phyloP scores from a whole-genome alignment of 2,329 filamentous ascomycete species.

The Fusarium coicis region DNA sequence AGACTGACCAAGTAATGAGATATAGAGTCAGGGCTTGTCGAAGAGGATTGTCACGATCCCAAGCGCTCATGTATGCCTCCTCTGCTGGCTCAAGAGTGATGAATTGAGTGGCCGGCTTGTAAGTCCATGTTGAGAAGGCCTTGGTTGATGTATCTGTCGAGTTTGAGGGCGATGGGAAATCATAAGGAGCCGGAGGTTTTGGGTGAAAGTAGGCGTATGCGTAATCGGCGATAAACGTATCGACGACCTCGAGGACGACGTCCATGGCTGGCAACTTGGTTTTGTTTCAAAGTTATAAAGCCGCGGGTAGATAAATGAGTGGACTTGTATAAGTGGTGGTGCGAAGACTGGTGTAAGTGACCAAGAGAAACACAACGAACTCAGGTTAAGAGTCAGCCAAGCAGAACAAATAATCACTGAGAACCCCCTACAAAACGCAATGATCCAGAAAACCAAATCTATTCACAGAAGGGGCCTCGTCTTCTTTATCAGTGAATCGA shows the following conservation, averaged over 20 bases:
- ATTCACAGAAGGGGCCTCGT: neutral
- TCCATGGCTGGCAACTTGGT: conserved; percentile 73
- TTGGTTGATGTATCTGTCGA: conserved; percentile 61
- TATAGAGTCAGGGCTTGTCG: conserved; percentile 82
- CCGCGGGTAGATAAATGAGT: neutral
- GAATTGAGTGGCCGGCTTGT: conserved; percentile 77
- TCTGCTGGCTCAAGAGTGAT: conserved; percentile 76
- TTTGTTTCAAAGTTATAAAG: neutral
- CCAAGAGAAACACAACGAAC: neutral
- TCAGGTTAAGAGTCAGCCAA: neutral
- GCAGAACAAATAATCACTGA: neutral
- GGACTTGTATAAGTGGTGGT: neutral
- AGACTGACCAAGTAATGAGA: conserved; percentile 82
- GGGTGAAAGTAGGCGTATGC: conserved; percentile 80
- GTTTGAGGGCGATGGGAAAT: conserved; percentile 62
- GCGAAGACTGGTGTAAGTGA: conserved; percentile 20
- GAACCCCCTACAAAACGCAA: neutral
- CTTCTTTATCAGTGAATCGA: conserved; percentile 33
- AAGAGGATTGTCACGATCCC: conserved; percentile 79
- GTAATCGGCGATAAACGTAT: conserved; percentile 84
- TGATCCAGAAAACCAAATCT: neutral
- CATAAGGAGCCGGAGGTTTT: conserved; percentile 62
- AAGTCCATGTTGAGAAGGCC: conserved; percentile 71
- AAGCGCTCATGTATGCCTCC: conserved; percentile 82
- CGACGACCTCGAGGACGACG: conserved; percentile 86